phyloP scores from a whole-genome alignment of 768 basidiomycete species.

The Podaxis pistillaris region DNA sequence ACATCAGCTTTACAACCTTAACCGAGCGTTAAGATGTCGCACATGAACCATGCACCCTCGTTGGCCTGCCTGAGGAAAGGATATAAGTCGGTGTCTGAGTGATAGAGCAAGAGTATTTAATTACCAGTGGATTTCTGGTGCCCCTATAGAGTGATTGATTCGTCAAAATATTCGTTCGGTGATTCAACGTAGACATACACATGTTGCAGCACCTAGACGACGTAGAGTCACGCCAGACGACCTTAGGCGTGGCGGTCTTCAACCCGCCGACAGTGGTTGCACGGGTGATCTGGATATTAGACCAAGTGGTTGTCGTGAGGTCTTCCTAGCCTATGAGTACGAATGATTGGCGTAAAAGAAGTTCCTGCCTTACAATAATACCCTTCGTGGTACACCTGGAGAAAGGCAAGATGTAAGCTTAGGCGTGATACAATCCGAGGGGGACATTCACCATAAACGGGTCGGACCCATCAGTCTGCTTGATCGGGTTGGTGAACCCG shows the following conservation, averaged over 20 bases:
- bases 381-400: conserved; percentile 18
- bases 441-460: conserved; percentile 15
- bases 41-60: conserved; percentile 24
- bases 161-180: not conserved
- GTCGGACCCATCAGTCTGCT: conserved; percentile 18
- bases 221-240: conserved; percentile 18
- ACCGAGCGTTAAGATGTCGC: conserved; percentile 14
- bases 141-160: conserved; percentile 21
- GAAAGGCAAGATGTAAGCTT: not conserved
- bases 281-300: conserved; percentile 19
- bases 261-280: conserved; percentile 19
- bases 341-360: not conserved
- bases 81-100: not conserved
- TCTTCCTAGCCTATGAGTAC: not conserved
- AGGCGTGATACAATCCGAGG: not conserved
- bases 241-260: conserved; percentile 13
- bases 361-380: conserved; percentile 16
- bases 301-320: conserved; percentile 21
- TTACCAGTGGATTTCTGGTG: conserved; percentile 32
- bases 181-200: conserved; percentile 6
- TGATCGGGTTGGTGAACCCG: conserved; percentile 16
- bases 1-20: not conserved
- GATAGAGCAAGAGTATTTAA: not conserved
- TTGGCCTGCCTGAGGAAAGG: conserved; percentile 16
- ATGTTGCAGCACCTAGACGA: conserved; percentile 17